A percentile compares a stretch with the other conserved stretches of the same genome.
Conservation (phyloP, 2,329 filamentous ascomycete species). For the Emmonsiellopsis sp. region DNA sequence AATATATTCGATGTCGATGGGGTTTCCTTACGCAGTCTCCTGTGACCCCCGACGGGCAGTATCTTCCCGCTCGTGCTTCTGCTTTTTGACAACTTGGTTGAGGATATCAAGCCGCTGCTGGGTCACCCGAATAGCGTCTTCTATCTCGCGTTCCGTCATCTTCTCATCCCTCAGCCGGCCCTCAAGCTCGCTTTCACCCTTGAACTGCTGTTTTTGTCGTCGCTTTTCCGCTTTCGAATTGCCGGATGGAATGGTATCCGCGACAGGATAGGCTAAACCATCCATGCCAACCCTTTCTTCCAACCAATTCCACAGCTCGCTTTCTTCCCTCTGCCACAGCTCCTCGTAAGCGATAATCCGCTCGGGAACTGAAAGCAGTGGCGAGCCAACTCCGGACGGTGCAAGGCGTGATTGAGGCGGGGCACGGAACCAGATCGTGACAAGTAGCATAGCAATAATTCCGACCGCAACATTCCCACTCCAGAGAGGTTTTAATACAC, state of each 20-base stretch:
- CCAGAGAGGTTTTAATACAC: constrained; percentile 62
- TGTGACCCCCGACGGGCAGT: background rate
- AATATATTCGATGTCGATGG: background rate
- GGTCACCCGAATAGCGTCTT: constrained; percentile 74
- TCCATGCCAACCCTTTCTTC: constrained; percentile 77
- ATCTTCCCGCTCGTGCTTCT: constrained; percentile 28
- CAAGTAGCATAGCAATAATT: constrained; percentile 62
- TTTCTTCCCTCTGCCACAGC: constrained; percentile 82
- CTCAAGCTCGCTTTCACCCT: constrained; percentile 40
- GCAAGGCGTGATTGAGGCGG: constrained; percentile 25
- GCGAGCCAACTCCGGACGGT: constrained; percentile 29
- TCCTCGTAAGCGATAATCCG: constrained; percentile 81
- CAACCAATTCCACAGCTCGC: constrained; percentile 85
- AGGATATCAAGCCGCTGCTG: constrained; percentile 74
- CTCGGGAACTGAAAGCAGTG: constrained; percentile 45
- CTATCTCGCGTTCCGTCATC: constrained; percentile 65
- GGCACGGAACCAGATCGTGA: constrained; percentile 62
- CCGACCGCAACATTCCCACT: constrained; percentile 70
- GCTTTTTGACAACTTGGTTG: constrained; percentile 61
- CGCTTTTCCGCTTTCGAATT: background rate
- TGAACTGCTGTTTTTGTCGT: constrained; percentile 27
- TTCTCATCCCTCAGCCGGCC: constrained; percentile 53
- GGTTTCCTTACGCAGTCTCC: constrained; percentile 7
- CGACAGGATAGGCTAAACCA: constrained; percentile 32
- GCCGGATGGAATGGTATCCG: constrained; percentile 14